Base-by-base conservation (phyloP, 176 grass and related monocot species). In the Zizania latifolia region DNA sequence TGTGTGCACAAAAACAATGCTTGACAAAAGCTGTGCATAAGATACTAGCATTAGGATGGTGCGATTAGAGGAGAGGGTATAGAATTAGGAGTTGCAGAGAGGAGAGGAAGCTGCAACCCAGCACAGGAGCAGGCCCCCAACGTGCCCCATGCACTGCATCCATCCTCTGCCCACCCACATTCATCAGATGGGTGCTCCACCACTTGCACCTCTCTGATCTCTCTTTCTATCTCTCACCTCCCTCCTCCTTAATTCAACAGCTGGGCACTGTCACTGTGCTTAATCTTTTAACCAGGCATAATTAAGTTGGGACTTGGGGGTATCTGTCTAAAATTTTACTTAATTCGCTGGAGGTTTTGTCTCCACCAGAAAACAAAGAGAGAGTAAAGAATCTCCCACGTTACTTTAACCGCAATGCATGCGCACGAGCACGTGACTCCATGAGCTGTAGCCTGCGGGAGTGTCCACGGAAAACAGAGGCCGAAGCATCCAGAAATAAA, bases 131-230 rank as follows among this genome's bases (percentile, higher is more conserved):
- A 90, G 82, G 46, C 41, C 58, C 29, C 61, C 81, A 89, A 89
- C 89, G 84, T 89, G 89, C 71, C 89, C 83, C 80, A 79, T 84
- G 90, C 87, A 82, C 72, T 68, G 81, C 66, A 77, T 82, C 86
- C 86, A 83, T 87, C 62, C 81, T 62, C 76, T 71, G 40, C 74
- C 81, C 78, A 82, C 72, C 78, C 86, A 74, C 79, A 73, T 70
- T 78, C 79, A 86, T 26, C 48, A 53, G 48, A 53, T 22, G 48
- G 48, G 44, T 85, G 82, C 72, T 78, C 61, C 61, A 85, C 58
- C 78, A 68, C 78, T 13, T 70, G 60, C 48, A 53, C 48, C 48
- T 53, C 48, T 2, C 43, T 14, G 12, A 43, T 2, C 58, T 38
- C 62, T 62, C 71, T 22, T 31, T 57, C 61, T 73, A 34, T 58